A percentile compares a stretch with the other conserved stretches of the same genome.
phyloP scores from a whole-genome alignment of 2,329 filamentous ascomycete genomes.

The Colletotrichum phormii region DNA sequence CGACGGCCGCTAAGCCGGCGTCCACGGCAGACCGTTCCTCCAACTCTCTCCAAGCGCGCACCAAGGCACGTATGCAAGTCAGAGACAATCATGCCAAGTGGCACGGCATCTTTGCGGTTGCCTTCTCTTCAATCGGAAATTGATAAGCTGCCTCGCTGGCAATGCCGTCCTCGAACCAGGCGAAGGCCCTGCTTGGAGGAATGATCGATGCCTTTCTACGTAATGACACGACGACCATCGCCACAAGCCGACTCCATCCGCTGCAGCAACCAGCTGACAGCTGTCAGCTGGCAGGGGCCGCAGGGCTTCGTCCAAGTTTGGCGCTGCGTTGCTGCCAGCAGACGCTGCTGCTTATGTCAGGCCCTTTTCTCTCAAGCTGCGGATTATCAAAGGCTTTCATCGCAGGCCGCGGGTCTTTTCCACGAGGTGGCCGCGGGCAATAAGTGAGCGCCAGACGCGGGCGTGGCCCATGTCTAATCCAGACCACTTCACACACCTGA shows the following conservation, averaged over 20 bases:
- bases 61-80: too few species aligned
- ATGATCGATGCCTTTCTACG: slow-evolving; percentile 28
- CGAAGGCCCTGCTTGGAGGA: not conserved
- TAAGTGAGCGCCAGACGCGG: not conserved
- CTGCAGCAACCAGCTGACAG: not conserved
- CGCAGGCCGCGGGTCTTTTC: slow-evolving; percentile 16
- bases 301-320: not conserved
- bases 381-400: not conserved
- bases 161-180: slow-evolving; percentile 9
- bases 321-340: not conserved
- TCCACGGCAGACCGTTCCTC: not conserved
- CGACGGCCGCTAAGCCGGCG: not conserved
- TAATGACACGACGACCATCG: slow-evolving; percentile 33
- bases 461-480: not conserved
- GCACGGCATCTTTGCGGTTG: not conserved
- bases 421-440: slow-evolving; percentile 17
- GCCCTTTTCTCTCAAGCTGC: too few species aligned
- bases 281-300: slow-evolving; percentile 13
- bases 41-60: too few species aligned
- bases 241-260: slow-evolving; percentile 33
- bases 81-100: slow-evolving; percentile 9
- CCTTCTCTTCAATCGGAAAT: slow-evolving; percentile 24
- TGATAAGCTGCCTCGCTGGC: slow-evolving; percentile 23
- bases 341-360: slow-evolving; percentile 20
- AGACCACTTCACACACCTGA: not conserved